Evolutionary conservation across 1,284 basidiomycete genomes (phyloP).

Genomic region (Trametes hirsuta): DNA sequence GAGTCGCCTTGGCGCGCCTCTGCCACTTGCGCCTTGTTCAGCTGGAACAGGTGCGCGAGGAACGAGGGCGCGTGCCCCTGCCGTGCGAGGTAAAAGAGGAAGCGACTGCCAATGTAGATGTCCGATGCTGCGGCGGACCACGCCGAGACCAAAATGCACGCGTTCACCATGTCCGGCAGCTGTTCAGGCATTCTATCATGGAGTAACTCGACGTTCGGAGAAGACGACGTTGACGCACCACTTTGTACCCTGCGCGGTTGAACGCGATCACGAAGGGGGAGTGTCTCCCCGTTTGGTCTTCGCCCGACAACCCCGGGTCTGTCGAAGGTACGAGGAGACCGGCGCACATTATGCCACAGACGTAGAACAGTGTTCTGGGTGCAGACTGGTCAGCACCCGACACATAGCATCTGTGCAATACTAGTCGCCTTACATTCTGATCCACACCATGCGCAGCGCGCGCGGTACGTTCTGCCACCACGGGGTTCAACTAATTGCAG

Average conservation of each 20-base stretch:
- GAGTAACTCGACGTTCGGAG: background rate
- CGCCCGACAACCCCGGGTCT: slow-evolving; percentile 40
- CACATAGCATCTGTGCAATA: too few species aligned
- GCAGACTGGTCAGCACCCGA: background rate
- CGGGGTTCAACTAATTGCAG: background rate
- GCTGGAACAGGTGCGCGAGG: slow-evolving; percentile 29
- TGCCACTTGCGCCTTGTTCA: slow-evolving; percentile 12
- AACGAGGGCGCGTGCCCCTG: slow-evolving; percentile 47
- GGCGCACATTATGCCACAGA: slow-evolving; percentile 43
- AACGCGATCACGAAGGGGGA: slow-evolving; percentile 55
- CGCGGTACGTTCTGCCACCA: slow-evolving; percentile 40
- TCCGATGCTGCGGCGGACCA: slow-evolving; percentile 57
- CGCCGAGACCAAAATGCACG: slow-evolving; percentile 48
- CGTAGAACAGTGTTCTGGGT: slow-evolving; percentile 33
- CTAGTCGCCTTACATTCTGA: slow-evolving; percentile 47
- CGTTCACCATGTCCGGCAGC: slow-evolving; percentile 55
- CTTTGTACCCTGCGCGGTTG: slow-evolving; percentile 45
- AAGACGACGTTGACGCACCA: slow-evolving; percentile 21
- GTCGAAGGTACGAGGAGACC: slow-evolving; percentile 54
- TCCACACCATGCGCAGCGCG: slow-evolving; percentile 54
- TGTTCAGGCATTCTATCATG: background rate
- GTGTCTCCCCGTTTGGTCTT: slow-evolving; percentile 40
- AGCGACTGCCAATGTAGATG: slow-evolving; percentile 54
- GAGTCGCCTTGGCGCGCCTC: slow-evolving; percentile 1
- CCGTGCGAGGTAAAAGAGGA: slow-evolving; percentile 51